phyloP scores from a whole-genome alignment of 2,329 filamentous ascomycete species.

The Penicillium occitanis region DNA sequence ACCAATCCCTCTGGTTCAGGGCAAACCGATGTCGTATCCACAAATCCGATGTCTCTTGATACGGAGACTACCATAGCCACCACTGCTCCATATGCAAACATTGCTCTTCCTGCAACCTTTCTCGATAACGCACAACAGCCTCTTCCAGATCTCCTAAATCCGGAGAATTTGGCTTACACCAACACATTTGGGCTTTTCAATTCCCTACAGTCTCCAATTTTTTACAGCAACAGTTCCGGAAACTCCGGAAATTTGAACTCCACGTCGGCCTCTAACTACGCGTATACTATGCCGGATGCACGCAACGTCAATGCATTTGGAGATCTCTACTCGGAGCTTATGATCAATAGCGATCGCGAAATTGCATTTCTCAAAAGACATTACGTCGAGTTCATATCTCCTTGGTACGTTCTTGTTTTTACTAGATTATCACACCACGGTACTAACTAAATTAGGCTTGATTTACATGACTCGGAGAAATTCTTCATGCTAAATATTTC shows the following conservation, averaged over 20 bases:
- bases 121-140: slow-evolving; percentile 1
- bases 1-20: background rate
- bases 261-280: background rate
- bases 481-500: slow-evolving; percentile 42
- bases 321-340: slow-evolving; percentile 38
- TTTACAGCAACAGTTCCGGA: background rate
- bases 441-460: slow-evolving; percentile 33
- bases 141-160: background rate
- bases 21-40: background rate
- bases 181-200: background rate
- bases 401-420: slow-evolving; percentile 32
- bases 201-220: background rate
- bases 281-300: background rate
- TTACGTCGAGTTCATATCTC: slow-evolving; percentile 37
- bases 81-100: background rate
- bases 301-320: slow-evolving; percentile 25
- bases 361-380: slow-evolving; percentile 40
- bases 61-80: background rate
- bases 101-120: slow-evolving; percentile 1
- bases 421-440: background rate
- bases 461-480: slow-evolving; percentile 41
- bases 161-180: background rate
- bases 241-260: background rate
- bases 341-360: slow-evolving; percentile 41
- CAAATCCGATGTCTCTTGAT: background rate